phyloP scores from a whole-genome alignment of 2,329 filamentous ascomycete genomes.

The Exophiala lecanii-corni region DNA sequence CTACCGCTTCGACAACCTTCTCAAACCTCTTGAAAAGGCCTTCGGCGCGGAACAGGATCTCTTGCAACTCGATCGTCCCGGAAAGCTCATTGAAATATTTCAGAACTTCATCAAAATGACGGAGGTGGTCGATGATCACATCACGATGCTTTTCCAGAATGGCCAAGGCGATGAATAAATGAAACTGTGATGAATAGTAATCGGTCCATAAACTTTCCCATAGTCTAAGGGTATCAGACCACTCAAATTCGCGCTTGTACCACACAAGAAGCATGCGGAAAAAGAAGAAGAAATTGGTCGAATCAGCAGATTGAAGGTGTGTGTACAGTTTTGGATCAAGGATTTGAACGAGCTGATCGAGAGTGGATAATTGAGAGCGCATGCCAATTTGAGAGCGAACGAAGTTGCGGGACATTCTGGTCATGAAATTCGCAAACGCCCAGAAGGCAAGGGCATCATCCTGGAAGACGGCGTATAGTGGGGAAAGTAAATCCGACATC shows the following conservation, averaged over 20 bases:
- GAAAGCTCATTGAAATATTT: conserved; percentile 98
- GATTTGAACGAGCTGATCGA: conserved; percentile 92
- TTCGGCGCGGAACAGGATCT: conserved; percentile 82
- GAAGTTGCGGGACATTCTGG: conserved; percentile 96
- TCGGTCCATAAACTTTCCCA: conserved; percentile 98
- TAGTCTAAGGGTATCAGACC: conserved; percentile 76
- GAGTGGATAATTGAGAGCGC: conserved; percentile 81
- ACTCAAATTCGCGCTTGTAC: conserved; percentile 97
- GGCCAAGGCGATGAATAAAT: conserved; percentile 87
- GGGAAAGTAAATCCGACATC: conserved; percentile 94
- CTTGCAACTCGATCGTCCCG: conserved; percentile 83
- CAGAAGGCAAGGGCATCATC: conserved; percentile 97
- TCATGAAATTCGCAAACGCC: conserved; percentile 95
- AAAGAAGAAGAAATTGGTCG: conserved; percentile 99
- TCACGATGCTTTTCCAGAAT: conserved; percentile 95
- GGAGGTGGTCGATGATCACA: conserved; percentile 89
- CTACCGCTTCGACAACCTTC: conserved; percentile 80
- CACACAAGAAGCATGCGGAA: conserved; percentile 96
- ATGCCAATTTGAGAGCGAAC: conserved; percentile 93
- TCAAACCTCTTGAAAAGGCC: conserved; percentile 83
- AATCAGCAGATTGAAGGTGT: conserved; percentile 84
- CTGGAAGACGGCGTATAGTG: conserved; percentile 94
- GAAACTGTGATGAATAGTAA: conserved; percentile 80
- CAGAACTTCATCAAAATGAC: conserved; percentile 92
- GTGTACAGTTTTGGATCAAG: conserved; percentile 93